Percentiles rank a stretch among this genome's conserved stretches.
Conservation (phyloP, 2,329 filamentous ascomycete genomes). For the Cercospora sp. region DNA sequence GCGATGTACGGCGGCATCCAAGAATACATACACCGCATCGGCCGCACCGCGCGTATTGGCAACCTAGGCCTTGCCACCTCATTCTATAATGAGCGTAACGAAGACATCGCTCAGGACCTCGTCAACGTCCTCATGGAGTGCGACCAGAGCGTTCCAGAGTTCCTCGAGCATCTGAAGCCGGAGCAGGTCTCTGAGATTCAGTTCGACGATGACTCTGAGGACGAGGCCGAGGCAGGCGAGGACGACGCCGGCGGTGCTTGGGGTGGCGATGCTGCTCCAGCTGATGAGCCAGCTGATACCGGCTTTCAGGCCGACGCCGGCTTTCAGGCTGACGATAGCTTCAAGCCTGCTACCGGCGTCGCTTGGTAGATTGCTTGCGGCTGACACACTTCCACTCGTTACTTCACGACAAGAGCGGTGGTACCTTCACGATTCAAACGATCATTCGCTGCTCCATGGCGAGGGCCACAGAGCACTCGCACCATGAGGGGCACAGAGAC, state of each 20-base stretch:
- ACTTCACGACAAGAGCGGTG: background rate
- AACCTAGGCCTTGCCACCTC: constrained; percentile 83
- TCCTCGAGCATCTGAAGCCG: constrained; percentile 66
- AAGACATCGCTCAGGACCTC: constrained; percentile 69
- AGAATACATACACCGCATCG: constrained; percentile 93
- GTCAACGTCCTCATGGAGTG: constrained; percentile 81
- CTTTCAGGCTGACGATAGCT: constrained; percentile 23
- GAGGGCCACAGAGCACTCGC: too few species aligned
- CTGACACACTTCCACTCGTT: background rate
- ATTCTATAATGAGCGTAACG: constrained; percentile 79
- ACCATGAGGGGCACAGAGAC: background rate
- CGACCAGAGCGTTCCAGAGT: constrained; percentile 76
- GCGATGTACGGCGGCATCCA: constrained; percentile 78
- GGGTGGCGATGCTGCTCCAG: constrained; percentile 15
- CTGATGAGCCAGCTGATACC: constrained; percentile 17
- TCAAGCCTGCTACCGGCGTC: constrained; percentile 3
- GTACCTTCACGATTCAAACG: background rate
- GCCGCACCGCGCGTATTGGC: constrained; percentile 91
- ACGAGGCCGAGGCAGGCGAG: constrained; percentile 36
- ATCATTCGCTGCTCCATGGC: background rate
- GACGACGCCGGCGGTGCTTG: constrained; percentile 25
- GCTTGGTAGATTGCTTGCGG: constrained; percentile 19
- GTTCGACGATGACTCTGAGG: constrained; percentile 57
- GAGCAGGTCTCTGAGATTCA: constrained; percentile 52
- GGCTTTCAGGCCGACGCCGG: constrained; percentile 27